Conservation (phyloP, 805 yeast genomes). For the Candida boidinii region DNA sequence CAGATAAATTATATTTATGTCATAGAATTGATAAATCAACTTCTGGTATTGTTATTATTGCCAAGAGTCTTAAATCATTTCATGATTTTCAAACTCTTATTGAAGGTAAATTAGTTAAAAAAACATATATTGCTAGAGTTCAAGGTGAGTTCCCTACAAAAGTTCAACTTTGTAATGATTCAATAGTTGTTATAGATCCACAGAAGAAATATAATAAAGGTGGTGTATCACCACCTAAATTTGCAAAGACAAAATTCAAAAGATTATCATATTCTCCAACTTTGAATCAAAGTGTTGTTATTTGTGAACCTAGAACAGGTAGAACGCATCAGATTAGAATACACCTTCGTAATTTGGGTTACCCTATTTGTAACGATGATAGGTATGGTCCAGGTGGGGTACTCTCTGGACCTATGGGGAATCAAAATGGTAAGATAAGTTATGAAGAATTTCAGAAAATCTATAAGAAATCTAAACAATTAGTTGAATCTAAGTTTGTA, state of each 20-base stretch:
- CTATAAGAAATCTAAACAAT: slow-evolving; percentile 4
- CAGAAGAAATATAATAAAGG: slow-evolving; percentile 20
- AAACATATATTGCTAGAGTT: slow-evolving; percentile 39
- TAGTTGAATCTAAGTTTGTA: slow-evolving; percentile 12
- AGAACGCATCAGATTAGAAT: slow-evolving; percentile 48
- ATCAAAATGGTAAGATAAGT: slow-evolving; percentile 3
- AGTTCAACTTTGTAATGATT: slow-evolving; percentile 25
- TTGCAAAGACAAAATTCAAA: slow-evolving; percentile 13
- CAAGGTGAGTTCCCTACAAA: slow-evolving; percentile 30
- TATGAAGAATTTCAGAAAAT: slow-evolving; percentile 8
- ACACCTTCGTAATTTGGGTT: slow-evolving; percentile 38
- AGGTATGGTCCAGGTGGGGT: slow-evolving; percentile 13
- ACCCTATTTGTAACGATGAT: slow-evolving; percentile 24
- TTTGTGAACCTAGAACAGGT: slow-evolving; percentile 39
- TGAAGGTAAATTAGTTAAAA: slow-evolving; percentile 23
- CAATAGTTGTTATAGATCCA: slow-evolving; percentile 24
- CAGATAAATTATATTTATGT: slow-evolving; percentile 22
- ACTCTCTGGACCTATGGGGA: slow-evolving; percentile 3
- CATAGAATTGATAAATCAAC: slow-evolving; percentile 46
- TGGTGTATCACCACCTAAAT: slow-evolving; percentile 6
- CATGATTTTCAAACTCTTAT: slow-evolving; percentile 25
- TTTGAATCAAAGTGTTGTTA: slow-evolving; percentile 28
- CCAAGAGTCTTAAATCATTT: slow-evolving; percentile 27
- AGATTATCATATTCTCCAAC: slow-evolving; percentile 16
- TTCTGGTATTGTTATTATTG: slow-evolving; percentile 40